These are phyloP conservation scores for Rubia tinctorum DNA, from an alignment of 305 asterid species.

Conservation along the genomic window DNA sequence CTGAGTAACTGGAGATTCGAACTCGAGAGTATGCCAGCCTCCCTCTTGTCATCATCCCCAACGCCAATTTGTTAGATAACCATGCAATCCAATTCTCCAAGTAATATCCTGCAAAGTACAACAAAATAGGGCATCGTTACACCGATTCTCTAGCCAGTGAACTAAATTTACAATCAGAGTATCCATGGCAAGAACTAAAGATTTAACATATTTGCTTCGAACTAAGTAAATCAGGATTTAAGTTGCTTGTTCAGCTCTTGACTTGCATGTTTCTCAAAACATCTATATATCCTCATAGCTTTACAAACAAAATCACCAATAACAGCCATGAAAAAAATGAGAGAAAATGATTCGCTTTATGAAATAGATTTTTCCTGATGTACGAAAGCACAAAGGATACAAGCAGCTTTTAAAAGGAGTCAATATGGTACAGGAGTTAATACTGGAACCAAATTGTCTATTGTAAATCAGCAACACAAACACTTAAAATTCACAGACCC, in stretches of 20 bases:
- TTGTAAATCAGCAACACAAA: background rate
- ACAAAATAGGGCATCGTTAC: background rate
- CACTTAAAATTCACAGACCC: background rate
- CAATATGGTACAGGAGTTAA: background rate
- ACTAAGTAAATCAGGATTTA: background rate
- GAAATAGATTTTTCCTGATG: background rate
- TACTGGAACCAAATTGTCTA: no score
- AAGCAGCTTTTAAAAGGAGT: background rate
- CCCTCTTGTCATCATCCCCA: conserved; percentile 29
- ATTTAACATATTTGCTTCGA: background rate
- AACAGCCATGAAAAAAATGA: background rate
- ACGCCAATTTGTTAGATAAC: conserved; percentile 12
- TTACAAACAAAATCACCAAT: background rate
- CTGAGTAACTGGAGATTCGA: conserved; percentile 20
- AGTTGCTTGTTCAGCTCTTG: no score
- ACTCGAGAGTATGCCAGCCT: conserved; percentile 21
- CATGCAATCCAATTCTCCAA: background rate
- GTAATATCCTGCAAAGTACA: conserved; percentile 26
- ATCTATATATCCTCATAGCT: background rate
- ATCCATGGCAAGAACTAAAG: background rate
- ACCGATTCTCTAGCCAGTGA: background rate
- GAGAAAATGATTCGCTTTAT: background rate
- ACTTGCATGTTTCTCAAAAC: background rate
- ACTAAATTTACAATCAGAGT: background rate
- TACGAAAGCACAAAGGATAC: background rate